Evolutionary conservation across 306 rosid species (phyloP), one percentile per base, ranked within the genome.

Genomic region (Gastrolobium bilobum): DNA sequence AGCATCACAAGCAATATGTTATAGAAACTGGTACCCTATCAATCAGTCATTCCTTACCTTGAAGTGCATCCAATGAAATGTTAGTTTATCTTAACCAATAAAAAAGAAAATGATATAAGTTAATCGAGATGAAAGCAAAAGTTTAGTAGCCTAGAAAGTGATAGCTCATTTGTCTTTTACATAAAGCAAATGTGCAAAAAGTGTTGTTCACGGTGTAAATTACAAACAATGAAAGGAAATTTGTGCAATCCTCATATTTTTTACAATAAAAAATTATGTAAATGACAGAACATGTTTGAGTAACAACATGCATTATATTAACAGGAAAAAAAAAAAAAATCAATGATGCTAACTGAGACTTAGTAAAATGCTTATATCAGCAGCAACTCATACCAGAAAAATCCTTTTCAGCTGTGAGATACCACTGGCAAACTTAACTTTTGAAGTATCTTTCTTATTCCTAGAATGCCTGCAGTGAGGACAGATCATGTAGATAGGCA

Each of bases 331-430:
- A 26, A 6, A 10, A 46, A 70, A 53, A 50, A 61, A 5, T 26
- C 8, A 47, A 75, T n/a, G 56, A 63, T 40, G 79, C 72, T 43
- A 75, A 62, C 35, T 59, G 10, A 56, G 85, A 80, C 68, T 39
- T 31, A 20, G 63, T 39, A 46, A 65, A 73, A 78, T 52, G 73
- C 65, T 79, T 67, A 67, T 75, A 74, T 38, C 48, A 76, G 85
- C 65, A 75, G 57, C 34, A 86, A 76, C 33, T 31, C 85, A 52
- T 92, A 91, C 99, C 99, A 94, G 60, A 81, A 94, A 88, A 54
- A 94, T 87, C 84, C 97, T 82, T 86, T 89, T 92, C 56, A 94
- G 99, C 89, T 94, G 99, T 29, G 99, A 94, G 85, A 91, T 62
- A 74, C 89, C 89, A 72, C 92, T 86, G 15, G 92, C 91, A 87